phyloP scores from a whole-genome alignment of 495 filamentous ascomycete genomes.

The Aspergillus taichungensis region DNA sequence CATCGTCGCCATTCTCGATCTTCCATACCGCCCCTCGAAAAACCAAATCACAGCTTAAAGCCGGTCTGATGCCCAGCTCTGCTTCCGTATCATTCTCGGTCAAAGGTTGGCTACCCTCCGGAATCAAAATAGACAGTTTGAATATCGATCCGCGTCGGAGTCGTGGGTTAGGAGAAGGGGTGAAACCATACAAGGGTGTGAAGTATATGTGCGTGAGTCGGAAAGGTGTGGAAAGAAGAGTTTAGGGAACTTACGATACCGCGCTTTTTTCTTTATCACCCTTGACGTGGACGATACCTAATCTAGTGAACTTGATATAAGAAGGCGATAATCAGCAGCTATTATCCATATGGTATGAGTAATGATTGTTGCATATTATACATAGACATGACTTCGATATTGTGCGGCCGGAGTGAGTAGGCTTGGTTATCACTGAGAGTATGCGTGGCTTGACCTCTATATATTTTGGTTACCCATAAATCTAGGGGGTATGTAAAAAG shows the following conservation, averaged over 20 bases:
- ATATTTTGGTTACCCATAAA: too few species aligned
- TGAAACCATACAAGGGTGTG: slow-evolving; percentile 96
- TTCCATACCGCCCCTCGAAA: slow-evolving; percentile 24
- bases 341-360: not conserved
- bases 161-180: slow-evolving; percentile 72
- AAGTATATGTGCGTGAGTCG: slow-evolving; percentile 92
- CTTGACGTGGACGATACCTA: not conserved
- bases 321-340: not conserved
- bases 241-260: slow-evolving; percentile 12
- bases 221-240: slow-evolving; percentile 64
- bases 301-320: not conserved
- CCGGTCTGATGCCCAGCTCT: slow-evolving; percentile 82
- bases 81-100: slow-evolving; percentile 83
- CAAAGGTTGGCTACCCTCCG: slow-evolving; percentile 91
- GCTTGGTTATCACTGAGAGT: too few species aligned
- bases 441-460: too few species aligned
- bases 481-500: too few species aligned
- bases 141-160: slow-evolving; percentile 77
- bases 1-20: slow-evolving; percentile 14
- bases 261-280: not conserved
- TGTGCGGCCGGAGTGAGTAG: too few species aligned
- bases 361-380: not conserved
- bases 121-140: slow-evolving; percentile 86
- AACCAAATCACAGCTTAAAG: slow-evolving; percentile 57
- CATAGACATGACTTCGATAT: not conserved